phyloP scores from a whole-genome alignment of 805 yeast species.

The Zygosaccharomyces rouxii region DNA sequence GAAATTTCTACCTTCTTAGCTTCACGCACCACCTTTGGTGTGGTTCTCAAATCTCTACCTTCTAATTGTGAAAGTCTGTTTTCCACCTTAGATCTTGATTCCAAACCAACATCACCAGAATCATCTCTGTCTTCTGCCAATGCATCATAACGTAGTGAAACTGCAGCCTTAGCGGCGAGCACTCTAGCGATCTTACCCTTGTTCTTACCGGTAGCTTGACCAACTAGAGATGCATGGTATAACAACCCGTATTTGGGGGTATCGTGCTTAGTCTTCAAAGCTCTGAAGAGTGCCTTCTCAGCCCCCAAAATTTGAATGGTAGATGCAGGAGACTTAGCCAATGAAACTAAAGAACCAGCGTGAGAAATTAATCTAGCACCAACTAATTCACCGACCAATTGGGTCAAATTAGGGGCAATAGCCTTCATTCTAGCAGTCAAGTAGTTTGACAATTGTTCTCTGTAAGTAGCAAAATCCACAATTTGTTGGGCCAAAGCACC shows the following conservation, averaged over 20 bases:
- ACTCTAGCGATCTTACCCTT: slow-evolving; percentile 99
- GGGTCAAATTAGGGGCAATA: slow-evolving; percentile 95
- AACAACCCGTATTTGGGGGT: slow-evolving; percentile 97
- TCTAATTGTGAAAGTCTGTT: slow-evolving; percentile 90
- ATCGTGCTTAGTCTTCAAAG: slow-evolving; percentile 96
- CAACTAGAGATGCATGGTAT: slow-evolving; percentile 95
- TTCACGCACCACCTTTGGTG: slow-evolving; percentile 75
- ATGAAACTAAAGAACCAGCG: slow-evolving; percentile 88
- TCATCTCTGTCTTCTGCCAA: slow-evolving; percentile 96
- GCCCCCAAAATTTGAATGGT: slow-evolving; percentile 98
- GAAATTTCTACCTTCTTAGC: slow-evolving; percentile 82
- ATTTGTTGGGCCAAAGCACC: slow-evolving; percentile 91
- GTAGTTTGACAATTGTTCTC: slow-evolving; percentile 92
- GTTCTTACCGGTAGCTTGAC: slow-evolving; percentile 96
- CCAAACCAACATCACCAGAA: slow-evolving; percentile 87
- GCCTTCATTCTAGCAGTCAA: slow-evolving; percentile 95
- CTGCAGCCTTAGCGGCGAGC: slow-evolving; percentile 97
- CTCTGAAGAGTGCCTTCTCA: slow-evolving; percentile 97
- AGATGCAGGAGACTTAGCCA: slow-evolving; percentile 98
- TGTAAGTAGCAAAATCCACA: slow-evolving; percentile 91
- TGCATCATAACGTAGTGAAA: slow-evolving; percentile 93
- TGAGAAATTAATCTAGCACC: slow-evolving; percentile 98
- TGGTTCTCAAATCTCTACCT: slow-evolving; percentile 93
- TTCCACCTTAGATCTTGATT: slow-evolving; percentile 90
- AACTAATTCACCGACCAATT: slow-evolving; percentile 93